Conservation (phyloP, 768 basidiomycete genomes). For the Auricularia heimuer region DNA sequence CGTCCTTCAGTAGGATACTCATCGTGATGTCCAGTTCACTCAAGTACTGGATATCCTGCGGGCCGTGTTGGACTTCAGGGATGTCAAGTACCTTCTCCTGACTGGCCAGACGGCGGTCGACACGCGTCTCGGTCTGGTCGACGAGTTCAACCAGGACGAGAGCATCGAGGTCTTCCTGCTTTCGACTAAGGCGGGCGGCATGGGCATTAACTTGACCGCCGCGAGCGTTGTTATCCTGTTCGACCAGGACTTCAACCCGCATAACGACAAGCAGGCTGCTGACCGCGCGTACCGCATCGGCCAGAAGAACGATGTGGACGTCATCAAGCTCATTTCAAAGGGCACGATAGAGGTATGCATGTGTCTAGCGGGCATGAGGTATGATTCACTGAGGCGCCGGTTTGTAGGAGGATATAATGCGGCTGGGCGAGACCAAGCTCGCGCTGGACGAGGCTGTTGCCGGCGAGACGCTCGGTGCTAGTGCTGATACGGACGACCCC, state of each 20-base stretch:
- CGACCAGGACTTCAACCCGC: constrained; percentile 96
- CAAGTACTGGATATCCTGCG: constrained; percentile 92
- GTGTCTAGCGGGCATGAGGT: background rate
- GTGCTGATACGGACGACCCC: constrained; percentile 30
- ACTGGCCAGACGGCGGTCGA: constrained; percentile 94
- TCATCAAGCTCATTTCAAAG: constrained; percentile 85
- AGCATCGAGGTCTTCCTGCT: constrained; percentile 82
- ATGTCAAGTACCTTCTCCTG: constrained; percentile 68
- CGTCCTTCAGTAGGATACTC: too few species aligned
- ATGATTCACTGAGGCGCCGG: background rate
- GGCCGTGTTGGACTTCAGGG: constrained; percentile 60
- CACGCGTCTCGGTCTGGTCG: constrained; percentile 84
- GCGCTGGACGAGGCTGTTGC: constrained; percentile 92
- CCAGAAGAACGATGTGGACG: constrained; percentile 87
- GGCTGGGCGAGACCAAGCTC: constrained; percentile 81
- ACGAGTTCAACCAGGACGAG: constrained; percentile 87
- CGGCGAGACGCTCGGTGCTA: constrained; percentile 31
- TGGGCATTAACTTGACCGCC: constrained; percentile 95
- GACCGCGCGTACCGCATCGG: constrained; percentile 97
- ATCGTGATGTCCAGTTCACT: constrained; percentile 55
- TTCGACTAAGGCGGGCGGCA: constrained; percentile 87
- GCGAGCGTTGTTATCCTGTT: constrained; percentile 97
- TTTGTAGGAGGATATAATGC: constrained; percentile 77
- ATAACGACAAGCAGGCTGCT: constrained; percentile 96
- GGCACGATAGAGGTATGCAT: constrained; percentile 66